These are phyloP conservation scores for Penicillium sp. DNA, from an alignment of 2,329 filamentous ascomycete species.

Conservation along the genomic window DNA sequence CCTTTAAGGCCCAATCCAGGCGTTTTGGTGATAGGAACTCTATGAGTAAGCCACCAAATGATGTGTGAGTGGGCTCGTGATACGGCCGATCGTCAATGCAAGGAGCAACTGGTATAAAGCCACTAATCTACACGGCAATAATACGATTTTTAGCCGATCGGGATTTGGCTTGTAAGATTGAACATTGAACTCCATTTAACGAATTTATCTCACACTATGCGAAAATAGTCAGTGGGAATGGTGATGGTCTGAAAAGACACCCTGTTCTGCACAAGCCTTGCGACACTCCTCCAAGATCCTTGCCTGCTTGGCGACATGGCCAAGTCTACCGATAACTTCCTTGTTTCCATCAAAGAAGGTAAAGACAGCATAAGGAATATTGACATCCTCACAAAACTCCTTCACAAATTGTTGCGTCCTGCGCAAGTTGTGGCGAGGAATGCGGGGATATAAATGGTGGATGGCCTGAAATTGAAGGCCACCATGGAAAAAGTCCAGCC, in stretches of 20 bases:
- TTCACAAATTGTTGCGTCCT: conserved; percentile 72
- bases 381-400: conserved; percentile 78
- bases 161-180: no score
- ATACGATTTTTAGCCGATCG: no score
- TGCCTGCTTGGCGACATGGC: conserved; percentile 75
- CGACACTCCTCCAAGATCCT: conserved; percentile 74
- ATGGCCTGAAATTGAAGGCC: conserved; percentile 87
- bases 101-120: no score
- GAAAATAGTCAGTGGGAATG: conserved; percentile 21
- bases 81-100: no score
- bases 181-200: no score
- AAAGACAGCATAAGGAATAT: conserved; percentile 81
- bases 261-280: conserved; percentile 36
- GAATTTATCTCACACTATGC: no score
- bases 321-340: conserved; percentile 72
- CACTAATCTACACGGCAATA: no score
- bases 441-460: conserved; percentile 79
- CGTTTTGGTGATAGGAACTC: no score
- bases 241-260: conserved; percentile 17
- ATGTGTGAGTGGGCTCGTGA: no score
- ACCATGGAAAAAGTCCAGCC: conserved; percentile 86
- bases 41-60: no score
- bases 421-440: conserved; percentile 81
- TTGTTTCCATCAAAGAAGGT: conserved; percentile 80
- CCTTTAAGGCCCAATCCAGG: no score